Base-by-base conservation (phyloP, 331 rosid species). In the Telfairia occidentalis region DNA sequence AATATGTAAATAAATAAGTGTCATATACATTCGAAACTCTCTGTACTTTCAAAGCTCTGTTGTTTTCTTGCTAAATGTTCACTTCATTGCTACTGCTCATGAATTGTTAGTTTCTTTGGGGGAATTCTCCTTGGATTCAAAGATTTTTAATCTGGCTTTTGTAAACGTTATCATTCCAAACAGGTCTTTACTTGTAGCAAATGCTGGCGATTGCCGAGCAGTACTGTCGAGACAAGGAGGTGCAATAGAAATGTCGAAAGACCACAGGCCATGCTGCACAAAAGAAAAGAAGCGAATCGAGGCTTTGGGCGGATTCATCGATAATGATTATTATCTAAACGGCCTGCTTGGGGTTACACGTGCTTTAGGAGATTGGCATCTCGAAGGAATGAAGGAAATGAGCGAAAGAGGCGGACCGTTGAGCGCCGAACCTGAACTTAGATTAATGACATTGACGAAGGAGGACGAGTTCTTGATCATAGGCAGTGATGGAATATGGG, bases 401-500 rank as follows among this genome's bases (percentile, higher is more conserved):
- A 77, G 85, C 32, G 96, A 86, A 76, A 81, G 76, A 26, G 82
- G 84, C 7, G 98, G 98, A 64, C 98, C 98, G 9, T 79, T 91
- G 78, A 91, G 81, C 55, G 95, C 97, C 16, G 92, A 88, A 81
- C 98, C 98, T 6, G 97, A 94, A 82, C 95, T 94, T 42, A 86
- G 73, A 81, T 37, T 87, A 81, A 76, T 72, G 57, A 89, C 91
- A 81, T 77, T 94, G 72, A 82, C 88, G 38, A 87, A 87, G 78
- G 96, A 88, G n/a, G 92, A 94, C 11, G 97, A 94, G 74, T 94
- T 94, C 77, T 78, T 94, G 77, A 86, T 94, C 69, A 89, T 94
- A 40, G 98, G 95, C 0, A 91, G 96, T 50, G 97, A 94, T 73
- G 97, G 98, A 64, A 82, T 94, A 24, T 94, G 98, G 98, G 98